Evolutionary conservation across 2,329 filamentous ascomycete genomes (phyloP).

Genomic region (Harringtonia lauricola): DNA sequence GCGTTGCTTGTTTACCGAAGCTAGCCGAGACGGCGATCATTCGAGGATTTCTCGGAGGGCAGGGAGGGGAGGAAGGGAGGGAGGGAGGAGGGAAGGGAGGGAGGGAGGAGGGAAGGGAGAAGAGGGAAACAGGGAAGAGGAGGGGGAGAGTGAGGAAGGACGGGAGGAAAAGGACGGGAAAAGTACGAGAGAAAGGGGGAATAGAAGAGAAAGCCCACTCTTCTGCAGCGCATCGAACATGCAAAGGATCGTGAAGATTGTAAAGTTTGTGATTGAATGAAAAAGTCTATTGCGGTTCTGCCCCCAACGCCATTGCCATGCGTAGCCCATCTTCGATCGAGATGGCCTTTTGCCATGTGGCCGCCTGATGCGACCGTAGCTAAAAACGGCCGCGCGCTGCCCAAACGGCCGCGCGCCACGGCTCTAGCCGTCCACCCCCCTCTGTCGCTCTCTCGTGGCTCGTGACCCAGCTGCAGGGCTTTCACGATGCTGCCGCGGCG

Average conservation of each 20-base stretch:
- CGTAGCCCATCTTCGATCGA: not conserved
- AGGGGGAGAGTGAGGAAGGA: too few species aligned
- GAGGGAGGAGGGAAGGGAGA: not conserved
- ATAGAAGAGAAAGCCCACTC: not conserved
- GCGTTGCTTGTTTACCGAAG: too few species aligned
- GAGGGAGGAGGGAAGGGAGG: not conserved
- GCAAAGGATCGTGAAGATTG: too few species aligned
- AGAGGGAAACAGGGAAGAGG: not conserved
- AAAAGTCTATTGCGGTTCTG: too few species aligned
- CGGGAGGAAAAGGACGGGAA: not conserved
- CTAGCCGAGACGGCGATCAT: too few species aligned
- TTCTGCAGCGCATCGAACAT: not conserved
- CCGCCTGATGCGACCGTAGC: not conserved
- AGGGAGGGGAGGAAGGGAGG: not conserved
- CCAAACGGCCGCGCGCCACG: too few species aligned
- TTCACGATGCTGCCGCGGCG: slow-evolving; percentile 8
- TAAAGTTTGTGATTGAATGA: too few species aligned
- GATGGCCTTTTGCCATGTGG: not conserved
- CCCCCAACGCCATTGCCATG: not conserved
- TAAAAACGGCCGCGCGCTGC: not conserved
- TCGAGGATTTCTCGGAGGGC: too few species aligned
- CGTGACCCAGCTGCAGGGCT: too few species aligned
- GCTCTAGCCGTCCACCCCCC: too few species aligned
- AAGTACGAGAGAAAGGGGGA: not conserved
- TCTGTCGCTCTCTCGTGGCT: too few species aligned